A percentile compares a stretch with the other conserved stretches of the same genome.
Evolutionary conservation across 208 protist species (phyloP).

Genomic region (Leishmania tropica): DNA sequence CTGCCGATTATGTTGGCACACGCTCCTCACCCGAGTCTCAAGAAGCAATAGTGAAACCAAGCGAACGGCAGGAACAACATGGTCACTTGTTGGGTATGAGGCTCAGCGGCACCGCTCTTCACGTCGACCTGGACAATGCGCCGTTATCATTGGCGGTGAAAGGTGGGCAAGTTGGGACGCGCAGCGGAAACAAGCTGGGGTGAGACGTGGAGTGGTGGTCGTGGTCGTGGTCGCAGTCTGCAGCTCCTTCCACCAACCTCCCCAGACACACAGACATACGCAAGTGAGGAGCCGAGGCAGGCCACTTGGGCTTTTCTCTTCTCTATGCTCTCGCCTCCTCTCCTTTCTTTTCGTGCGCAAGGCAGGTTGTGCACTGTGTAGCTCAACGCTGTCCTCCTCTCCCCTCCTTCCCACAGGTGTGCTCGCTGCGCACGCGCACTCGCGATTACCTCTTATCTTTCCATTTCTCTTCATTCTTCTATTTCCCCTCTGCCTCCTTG

Average conservation of each 20-base stretch:
- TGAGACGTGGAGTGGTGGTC: background rate
- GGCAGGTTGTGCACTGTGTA: background rate
- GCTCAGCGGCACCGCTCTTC: background rate
- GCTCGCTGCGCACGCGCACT: background rate
- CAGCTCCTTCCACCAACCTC: background rate
- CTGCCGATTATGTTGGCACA: background rate
- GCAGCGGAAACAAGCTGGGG: background rate
- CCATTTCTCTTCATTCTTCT: background rate
- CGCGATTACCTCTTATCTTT: background rate
- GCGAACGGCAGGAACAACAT: background rate
- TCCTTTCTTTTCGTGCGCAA: background rate
- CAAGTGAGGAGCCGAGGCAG: background rate
- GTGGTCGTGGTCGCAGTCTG: background rate
- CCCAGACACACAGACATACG: background rate
- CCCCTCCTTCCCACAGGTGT: background rate
- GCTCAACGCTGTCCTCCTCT: background rate
- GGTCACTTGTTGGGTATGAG: background rate
- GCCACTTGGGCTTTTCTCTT: background rate
- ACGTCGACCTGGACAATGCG: background rate
- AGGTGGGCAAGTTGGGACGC: background rate
- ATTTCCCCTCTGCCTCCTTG: background rate
- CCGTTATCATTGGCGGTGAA: background rate
- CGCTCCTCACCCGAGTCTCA: background rate
- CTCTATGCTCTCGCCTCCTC: background rate
- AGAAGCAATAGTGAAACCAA: background rate